phyloP scores from a whole-genome alignment of 2,329 filamentous ascomycete genomes.

The Cercospora sojina region DNA sequence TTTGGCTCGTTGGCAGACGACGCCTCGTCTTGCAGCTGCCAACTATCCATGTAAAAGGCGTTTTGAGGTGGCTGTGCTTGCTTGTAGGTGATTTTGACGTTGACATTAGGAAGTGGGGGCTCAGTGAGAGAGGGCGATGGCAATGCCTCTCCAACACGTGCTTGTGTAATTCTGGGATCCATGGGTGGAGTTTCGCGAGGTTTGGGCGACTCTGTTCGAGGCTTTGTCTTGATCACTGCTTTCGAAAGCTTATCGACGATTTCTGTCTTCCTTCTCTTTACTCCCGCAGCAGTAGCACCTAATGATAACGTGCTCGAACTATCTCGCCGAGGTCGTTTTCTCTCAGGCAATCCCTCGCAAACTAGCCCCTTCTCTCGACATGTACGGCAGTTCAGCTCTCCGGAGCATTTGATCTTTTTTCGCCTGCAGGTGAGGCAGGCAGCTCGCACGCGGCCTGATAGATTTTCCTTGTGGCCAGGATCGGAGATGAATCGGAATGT shows the following conservation, averaged over 20 bases:
- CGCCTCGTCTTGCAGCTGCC: constrained; percentile 6
- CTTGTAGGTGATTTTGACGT: constrained; percentile 9
- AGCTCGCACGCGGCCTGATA: constrained; percentile 31
- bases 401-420: constrained; percentile 34
- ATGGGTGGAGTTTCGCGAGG: not conserved
- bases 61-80: not conserved
- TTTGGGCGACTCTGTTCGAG: not conserved
- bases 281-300: constrained; percentile 5
- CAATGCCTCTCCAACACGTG: not conserved
- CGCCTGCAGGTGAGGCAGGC: constrained; percentile 32
- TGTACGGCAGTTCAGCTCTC: constrained; percentile 27
- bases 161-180: not conserved
- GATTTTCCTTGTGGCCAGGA: constrained; percentile 32
- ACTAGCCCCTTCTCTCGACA: constrained; percentile 30
- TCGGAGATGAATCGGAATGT: constrained; percentile 31
- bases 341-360: constrained; percentile 29
- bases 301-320: not conserved
- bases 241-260: not conserved
- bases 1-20: not conserved
- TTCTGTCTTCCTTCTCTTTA: constrained; percentile 6
- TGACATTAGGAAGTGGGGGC: not conserved
- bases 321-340: constrained; percentile 26
- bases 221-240: not conserved
- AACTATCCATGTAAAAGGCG: constrained; percentile 15
- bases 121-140: not conserved